phyloP scores from a whole-genome alignment of 208 protist species.

The Porcisia deanei region DNA sequence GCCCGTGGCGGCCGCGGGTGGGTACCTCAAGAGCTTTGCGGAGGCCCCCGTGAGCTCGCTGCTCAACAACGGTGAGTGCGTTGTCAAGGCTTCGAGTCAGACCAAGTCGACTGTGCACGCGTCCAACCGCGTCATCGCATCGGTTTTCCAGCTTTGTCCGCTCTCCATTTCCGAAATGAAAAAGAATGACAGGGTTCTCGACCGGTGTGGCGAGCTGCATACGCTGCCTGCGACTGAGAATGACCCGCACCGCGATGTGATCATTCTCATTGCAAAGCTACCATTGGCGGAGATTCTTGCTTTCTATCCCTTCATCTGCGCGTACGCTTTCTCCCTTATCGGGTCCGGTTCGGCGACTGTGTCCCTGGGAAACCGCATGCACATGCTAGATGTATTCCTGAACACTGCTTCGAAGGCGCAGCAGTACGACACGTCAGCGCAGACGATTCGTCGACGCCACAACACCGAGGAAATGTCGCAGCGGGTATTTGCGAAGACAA shows the following conservation, averaged over 20 bases:
- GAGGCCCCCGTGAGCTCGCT: slow-evolving; percentile 52
- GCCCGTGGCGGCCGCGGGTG: slow-evolving; percentile 57
- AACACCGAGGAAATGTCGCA: slow-evolving; percentile 31
- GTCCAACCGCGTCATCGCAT: slow-evolving; percentile 64
- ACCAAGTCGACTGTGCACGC: slow-evolving; percentile 84
- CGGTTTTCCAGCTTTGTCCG: slow-evolving; percentile 58
- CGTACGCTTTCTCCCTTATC: slow-evolving; percentile 77
- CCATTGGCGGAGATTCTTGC: slow-evolving; percentile 81
- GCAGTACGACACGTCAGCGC: slow-evolving; percentile 64
- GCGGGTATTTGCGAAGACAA: slow-evolving; percentile 51
- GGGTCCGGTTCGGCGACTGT: slow-evolving; percentile 69
- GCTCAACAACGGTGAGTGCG: slow-evolving; percentile 70
- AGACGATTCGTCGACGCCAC: slow-evolving; percentile 56
- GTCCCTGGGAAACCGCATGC: slow-evolving; percentile 60
- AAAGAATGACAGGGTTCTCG: slow-evolving; percentile 57
- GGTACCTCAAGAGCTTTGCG: slow-evolving; percentile 78
- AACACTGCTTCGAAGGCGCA: slow-evolving; percentile 66
- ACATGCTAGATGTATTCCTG: slow-evolving; percentile 75
- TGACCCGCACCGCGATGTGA: slow-evolving; percentile 56
- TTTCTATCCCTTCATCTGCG: slow-evolving; percentile 84
- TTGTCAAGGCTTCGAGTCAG: slow-evolving; percentile 53
- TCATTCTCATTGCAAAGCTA: slow-evolving; percentile 59
- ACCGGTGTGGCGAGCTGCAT: slow-evolving; percentile 39
- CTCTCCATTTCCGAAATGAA: slow-evolving; percentile 47
- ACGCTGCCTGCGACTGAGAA: slow-evolving; percentile 13